Conservation (phyloP, 176 grass and related monocot species). For the Raddia guianensis region DNA sequence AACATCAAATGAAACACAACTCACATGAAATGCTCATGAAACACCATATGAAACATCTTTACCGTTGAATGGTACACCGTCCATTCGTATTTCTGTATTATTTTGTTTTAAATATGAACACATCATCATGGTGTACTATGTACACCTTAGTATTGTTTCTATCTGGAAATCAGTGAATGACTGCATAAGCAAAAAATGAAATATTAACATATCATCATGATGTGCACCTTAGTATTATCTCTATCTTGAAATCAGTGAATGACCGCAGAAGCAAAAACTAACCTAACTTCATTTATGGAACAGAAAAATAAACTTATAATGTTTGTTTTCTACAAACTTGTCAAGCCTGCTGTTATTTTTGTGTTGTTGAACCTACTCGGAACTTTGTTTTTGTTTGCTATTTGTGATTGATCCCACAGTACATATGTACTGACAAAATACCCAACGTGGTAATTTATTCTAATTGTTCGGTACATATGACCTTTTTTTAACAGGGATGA, state of each 20-base stretch:
- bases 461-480: slow-evolving; percentile 29
- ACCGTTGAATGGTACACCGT: too few relatives aligned
- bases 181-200: not conserved
- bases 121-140: slow-evolving; percentile 20
- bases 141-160: not conserved
- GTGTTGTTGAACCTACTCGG: not conserved
- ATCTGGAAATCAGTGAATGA: too few relatives aligned
- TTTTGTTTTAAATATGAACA: slow-evolving; percentile 28
- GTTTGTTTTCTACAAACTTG: slow-evolving; percentile 15
- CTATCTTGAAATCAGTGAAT: slow-evolving; percentile 17
- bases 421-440: not conserved
- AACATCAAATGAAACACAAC: too few relatives aligned
- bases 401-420: slow-evolving; percentile 15
- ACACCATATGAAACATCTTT: too few relatives aligned
- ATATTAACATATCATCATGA: not conserved
- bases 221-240: not conserved
- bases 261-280: slow-evolving; percentile 8
- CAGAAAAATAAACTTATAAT: slow-evolving; percentile 18
- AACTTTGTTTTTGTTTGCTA: slow-evolving; percentile 6
- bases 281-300: not conserved
- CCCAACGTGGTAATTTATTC: not conserved
- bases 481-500: not conserved
- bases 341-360: slow-evolving; percentile 17
- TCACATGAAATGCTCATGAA: too few relatives aligned
- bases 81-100: not conserved